Conservation (phyloP, 257 asterid genomes). For the Solanum verrucosum region DNA sequence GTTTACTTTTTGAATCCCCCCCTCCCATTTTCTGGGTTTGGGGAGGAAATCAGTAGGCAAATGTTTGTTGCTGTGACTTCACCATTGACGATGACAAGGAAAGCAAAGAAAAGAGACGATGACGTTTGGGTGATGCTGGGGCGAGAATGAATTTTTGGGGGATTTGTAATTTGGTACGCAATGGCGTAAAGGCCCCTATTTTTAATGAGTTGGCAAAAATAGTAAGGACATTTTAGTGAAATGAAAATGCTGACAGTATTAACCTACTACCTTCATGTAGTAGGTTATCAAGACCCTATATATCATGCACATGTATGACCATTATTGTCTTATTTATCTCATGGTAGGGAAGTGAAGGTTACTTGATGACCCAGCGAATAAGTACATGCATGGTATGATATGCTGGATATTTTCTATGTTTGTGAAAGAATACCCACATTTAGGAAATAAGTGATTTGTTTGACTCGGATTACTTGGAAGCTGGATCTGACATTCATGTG, state of each 20-base stretch:
- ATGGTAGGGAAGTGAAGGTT: not conserved
- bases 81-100: not conserved
- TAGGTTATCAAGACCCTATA: not conserved
- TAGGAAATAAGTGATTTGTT: not conserved
- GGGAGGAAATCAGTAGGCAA: not conserved
- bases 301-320: not conserved
- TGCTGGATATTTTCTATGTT: not conserved
- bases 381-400: not conserved
- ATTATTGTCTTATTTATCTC: not conserved
- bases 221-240: not conserved
- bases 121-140: not conserved
- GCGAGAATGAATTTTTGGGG: not conserved
- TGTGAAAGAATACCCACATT: not conserved
- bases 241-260: not conserved
- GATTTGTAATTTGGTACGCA: not conserved
- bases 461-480: not conserved
- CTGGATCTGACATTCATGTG: not conserved
- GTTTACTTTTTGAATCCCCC: not conserved
- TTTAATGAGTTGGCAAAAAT: not conserved
- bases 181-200: not conserved
- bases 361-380: not conserved
- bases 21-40: not conserved
- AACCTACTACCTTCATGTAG: not conserved
- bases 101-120: not conserved
- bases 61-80: not conserved